Evolutionary conservation across 805 yeast genomes (phyloP), one percentile per base, ranked within the genome.

Genomic region (Danielia oregonensis): DNA sequence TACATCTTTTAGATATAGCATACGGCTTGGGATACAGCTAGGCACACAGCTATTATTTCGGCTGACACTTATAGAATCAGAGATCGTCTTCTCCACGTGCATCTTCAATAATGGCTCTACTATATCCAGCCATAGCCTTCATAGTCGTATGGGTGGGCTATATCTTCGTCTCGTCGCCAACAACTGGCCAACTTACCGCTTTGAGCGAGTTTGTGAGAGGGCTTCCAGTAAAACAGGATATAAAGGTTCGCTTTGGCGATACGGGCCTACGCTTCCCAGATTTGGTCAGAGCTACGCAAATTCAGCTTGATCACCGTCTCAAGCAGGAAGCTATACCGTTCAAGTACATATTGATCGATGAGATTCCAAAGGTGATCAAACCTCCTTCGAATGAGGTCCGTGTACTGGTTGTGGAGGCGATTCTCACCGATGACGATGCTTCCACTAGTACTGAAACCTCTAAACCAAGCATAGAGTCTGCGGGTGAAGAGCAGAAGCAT

Each of bases 181-280:
- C 22, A 9, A 6, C 22, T 6, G 22, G 6, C 9, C 22, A 19
- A 9, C 6, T 19, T 19, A 9, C 22, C 22, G 9, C 6, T 7
- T 19, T 19, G 22, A 19, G 22, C 22, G 22, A 19, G 11, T 9
- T 19, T n/a, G 44, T 40, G 25, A 37, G 27, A 4, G 29, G 6
- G 22, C 26, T 47, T 25, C 18, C 40, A 2, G 43, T 54, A 9
- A 33, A 43, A 7, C 49, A 61, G 16, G 55, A 53, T 4, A 41
- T 65, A 7, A 34, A 46, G 26, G 35, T 64, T 15, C 45, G 42
- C 26, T 54, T 54, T 37, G 62, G 62, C 6, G 63, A 64, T 39
- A 43, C 68, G 8, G 74, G 73, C 1, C 68, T 78, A 43, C 55
- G 60, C 12, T 79, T 80, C 45, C 89, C 91, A 0, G 95, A 87